Percentiles rank a stretch among this genome's conserved stretches.
These are phyloP conservation scores for Rhodotorula glutinis DNA, from an alignment of 1,284 basidiomycete genomes.

Conservation along the genomic window DNA sequence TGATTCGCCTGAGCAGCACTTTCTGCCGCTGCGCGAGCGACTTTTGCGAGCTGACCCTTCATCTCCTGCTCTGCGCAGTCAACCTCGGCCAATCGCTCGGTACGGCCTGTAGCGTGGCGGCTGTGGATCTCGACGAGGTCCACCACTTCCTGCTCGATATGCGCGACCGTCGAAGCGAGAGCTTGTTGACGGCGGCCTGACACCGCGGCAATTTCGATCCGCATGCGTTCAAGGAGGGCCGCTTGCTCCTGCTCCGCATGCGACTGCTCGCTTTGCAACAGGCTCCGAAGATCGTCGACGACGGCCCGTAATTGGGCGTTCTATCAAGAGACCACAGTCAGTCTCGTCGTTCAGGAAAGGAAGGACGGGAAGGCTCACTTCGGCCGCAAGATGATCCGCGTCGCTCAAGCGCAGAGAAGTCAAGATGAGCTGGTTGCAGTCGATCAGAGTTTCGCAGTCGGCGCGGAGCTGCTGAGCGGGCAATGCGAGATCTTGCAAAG, in stretches of 20 bases:
- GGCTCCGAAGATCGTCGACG: background rate
- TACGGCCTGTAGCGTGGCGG: background rate
- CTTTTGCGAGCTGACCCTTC: background rate
- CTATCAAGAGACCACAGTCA: slow-evolving; percentile 2
- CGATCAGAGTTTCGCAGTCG: slow-evolving; percentile 8
- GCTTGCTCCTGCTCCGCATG: slow-evolving; percentile 3
- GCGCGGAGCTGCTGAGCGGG: slow-evolving; percentile 10
- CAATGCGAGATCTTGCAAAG: background rate
- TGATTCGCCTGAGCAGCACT: background rate
- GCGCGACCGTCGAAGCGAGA: background rate
- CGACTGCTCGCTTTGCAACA: background rate
- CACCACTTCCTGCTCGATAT: background rate
- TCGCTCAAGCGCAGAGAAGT: slow-evolving; percentile 18
- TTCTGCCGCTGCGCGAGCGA: background rate
- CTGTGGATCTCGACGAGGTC: background rate
- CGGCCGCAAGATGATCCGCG: slow-evolving; percentile 12
- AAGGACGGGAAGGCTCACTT: slow-evolving; percentile 22
- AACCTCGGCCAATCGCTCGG: background rate
- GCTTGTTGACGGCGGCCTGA: background rate
- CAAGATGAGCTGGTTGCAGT: slow-evolving; percentile 9
- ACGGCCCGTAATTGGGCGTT: slow-evolving; percentile 23
- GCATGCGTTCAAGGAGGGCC: background rate
- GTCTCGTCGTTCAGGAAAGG: background rate
- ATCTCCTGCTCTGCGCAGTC: background rate
- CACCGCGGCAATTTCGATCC: background rate